Conservation (phyloP, 176 grass and related monocot genomes). For the Rhynchospora pubera region DNA sequence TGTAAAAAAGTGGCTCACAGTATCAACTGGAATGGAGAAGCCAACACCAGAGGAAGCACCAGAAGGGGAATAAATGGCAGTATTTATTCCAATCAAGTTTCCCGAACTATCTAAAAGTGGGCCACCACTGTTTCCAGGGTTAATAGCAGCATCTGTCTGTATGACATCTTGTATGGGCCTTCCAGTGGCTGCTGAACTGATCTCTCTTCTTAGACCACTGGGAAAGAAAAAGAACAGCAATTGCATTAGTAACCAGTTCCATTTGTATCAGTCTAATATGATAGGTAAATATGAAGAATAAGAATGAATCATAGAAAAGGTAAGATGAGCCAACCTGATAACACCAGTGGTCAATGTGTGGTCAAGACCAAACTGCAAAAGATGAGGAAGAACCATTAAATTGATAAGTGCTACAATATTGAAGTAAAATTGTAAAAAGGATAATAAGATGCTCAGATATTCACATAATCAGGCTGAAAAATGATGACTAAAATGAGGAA, state of each 20-base stretch:
- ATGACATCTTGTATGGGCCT: conserved; percentile 99
- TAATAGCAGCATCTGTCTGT: conserved; percentile 97
- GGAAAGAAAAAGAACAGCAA: background rate
- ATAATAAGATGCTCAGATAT: background rate
- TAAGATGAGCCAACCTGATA: conserved; percentile 59
- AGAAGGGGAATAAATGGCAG: conserved; percentile 97
- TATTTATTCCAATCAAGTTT: conserved; percentile 96
- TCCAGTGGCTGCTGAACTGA: conserved; percentile 96
- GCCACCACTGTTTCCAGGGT: conserved; percentile 94
- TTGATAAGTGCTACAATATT: background rate
- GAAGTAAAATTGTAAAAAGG: background rate
- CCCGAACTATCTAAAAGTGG: conserved; percentile 94
- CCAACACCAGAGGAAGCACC: conserved; percentile 98
- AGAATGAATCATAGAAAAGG: background rate
- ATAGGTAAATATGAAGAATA: conserved; percentile 15
- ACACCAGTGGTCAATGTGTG: conserved; percentile 98
- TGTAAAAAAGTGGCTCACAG: conserved; percentile 38
- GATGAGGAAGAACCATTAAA: background rate
- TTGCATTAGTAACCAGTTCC: background rate
- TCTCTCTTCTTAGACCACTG: conserved; percentile 94
- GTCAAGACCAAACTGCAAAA: conserved; percentile 97
- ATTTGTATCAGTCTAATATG: conserved; percentile 7
- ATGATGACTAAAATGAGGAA: background rate
- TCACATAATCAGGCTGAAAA: background rate
- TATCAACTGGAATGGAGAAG: conserved; percentile 98